Conservation (phyloP, 2,329 filamentous ascomycete species). For the Fusarium paranaense region DNA sequence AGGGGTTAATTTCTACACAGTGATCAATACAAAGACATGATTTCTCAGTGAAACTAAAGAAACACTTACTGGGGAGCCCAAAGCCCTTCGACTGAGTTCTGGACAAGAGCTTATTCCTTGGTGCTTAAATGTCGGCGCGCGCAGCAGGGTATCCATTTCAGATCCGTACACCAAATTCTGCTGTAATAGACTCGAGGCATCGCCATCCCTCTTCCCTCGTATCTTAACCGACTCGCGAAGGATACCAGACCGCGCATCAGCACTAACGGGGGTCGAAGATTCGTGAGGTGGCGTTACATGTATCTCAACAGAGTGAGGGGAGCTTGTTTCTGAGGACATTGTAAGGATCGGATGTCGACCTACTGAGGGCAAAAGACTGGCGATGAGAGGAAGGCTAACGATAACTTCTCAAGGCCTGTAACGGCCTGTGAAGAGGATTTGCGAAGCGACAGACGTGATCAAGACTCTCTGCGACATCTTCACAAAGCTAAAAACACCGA, state of each 20-base stretch:
- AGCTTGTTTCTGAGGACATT: conserved; percentile 14
- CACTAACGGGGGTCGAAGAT: neutral
- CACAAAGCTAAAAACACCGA: neutral
- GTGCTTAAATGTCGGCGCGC: conserved; percentile 11
- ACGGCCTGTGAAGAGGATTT: neutral
- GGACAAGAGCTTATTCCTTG: conserved; percentile 33
- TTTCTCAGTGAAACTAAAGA: neutral
- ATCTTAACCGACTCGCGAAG: neutral
- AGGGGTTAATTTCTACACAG: conserved; percentile 18
- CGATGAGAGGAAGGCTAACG: neutral
- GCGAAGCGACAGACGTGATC: neutral
- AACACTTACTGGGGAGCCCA: conserved; percentile 2
- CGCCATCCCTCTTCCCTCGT: neutral
- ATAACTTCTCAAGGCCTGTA: neutral
- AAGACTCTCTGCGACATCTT: neutral
- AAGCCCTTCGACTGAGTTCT: conserved; percentile 13
- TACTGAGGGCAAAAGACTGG: neutral
- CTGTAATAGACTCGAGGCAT: neutral
- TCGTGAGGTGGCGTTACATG: neutral
- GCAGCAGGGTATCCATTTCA: conserved; percentile 7
- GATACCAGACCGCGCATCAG: conserved; percentile 5
- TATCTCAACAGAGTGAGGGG: conserved; percentile 1
- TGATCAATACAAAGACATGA: neutral
- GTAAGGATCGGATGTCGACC: neutral
- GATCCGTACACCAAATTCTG: conserved; percentile 10